Conservation (phyloP, 176 grass and related monocot genomes). For the Oryza officinalis region DNA sequence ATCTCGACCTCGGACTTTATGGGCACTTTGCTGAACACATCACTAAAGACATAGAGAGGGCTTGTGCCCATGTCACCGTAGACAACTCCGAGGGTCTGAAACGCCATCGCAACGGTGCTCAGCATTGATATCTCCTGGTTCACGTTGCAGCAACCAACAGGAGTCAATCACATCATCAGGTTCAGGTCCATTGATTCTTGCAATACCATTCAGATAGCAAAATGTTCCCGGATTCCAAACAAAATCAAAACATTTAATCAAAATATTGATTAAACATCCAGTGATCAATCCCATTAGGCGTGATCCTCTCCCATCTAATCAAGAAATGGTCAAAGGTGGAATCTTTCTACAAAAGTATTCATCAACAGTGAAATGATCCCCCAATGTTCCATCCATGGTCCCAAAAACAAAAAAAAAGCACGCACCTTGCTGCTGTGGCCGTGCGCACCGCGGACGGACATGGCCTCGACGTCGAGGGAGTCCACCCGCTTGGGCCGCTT, state of each 20-base stretch:
- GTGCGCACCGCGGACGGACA: slow-evolving; percentile 66
- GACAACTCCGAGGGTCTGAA: slow-evolving; percentile 94
- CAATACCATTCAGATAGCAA: not conserved
- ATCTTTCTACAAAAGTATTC: not conserved
- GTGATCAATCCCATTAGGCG: not conserved
- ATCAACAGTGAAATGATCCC: not conserved
- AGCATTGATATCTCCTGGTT: slow-evolving; percentile 67
- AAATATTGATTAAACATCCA: too few relatives aligned
- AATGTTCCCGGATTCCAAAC: not conserved
- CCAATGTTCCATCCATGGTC: not conserved
- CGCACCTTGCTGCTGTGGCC: slow-evolving; percentile 59
- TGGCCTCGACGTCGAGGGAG: slow-evolving; percentile 92
- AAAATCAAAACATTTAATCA: not conserved
- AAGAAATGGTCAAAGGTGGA: slow-evolving; percentile 10
- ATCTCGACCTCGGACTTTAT: slow-evolving; percentile 91
- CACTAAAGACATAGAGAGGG: slow-evolving; percentile 94
- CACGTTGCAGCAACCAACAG: not conserved
- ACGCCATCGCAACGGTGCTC: slow-evolving; percentile 81
- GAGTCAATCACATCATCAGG: slow-evolving; percentile 27
- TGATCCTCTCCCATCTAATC: not conserved
- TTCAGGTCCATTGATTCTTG: not conserved
- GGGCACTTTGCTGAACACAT: slow-evolving; percentile 96
- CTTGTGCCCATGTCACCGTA: slow-evolving; percentile 98
- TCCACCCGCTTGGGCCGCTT: slow-evolving; percentile 73
- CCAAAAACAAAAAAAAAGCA: not conserved